A percentile compares a stretch with the other conserved stretches of the same genome.
phyloP scores from a whole-genome alignment of 192 early-diverging fungal genomes.

The Gaertneriomyces semiglobifer region DNA sequence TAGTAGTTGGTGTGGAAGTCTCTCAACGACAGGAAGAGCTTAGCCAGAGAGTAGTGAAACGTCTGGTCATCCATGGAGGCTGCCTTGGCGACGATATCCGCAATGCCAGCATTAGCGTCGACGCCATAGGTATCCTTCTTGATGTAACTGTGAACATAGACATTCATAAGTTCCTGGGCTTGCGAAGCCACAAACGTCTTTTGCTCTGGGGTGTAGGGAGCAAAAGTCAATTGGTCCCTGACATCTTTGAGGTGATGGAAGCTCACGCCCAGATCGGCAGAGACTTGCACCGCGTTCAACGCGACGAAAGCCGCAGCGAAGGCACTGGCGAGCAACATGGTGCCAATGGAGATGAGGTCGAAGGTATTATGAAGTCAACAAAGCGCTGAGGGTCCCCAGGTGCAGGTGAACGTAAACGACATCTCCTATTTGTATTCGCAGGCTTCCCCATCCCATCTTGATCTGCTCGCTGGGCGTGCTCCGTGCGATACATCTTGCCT shows the following conservation, averaged over 20 bases:
- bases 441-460: too few relatives aligned
- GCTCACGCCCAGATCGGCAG: not conserved
- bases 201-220: conserved; percentile 12
- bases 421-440: too few relatives aligned
- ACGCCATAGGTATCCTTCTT: conserved; percentile 12
- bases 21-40: conserved; percentile 22
- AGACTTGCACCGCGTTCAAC: not conserved
- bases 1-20: conserved; percentile 33
- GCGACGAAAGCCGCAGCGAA: not conserved
- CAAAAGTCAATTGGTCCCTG: conserved; percentile 1
- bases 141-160: conserved; percentile 1
- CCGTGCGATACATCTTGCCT: too few relatives aligned
- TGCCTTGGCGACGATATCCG: conserved; percentile 17
- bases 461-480: too few relatives aligned
- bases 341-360: too few relatives aligned
- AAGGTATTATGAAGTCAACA: too few relatives aligned
- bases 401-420: too few relatives aligned
- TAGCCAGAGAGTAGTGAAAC: conserved; percentile 23
- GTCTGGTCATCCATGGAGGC: conserved; percentile 13
- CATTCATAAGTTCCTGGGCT: conserved; percentile 1
- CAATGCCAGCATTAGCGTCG: conserved; percentile 23
- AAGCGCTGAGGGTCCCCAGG: too few relatives aligned
- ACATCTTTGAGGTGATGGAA: not conserved
- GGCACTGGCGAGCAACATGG: conserved; percentile 6
- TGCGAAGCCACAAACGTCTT: conserved; percentile 12